A percentile compares a stretch with the other conserved stretches of the same genome.
Conservation (phyloP, 2,329 filamentous ascomycete genomes). For the Nemania serpens region DNA sequence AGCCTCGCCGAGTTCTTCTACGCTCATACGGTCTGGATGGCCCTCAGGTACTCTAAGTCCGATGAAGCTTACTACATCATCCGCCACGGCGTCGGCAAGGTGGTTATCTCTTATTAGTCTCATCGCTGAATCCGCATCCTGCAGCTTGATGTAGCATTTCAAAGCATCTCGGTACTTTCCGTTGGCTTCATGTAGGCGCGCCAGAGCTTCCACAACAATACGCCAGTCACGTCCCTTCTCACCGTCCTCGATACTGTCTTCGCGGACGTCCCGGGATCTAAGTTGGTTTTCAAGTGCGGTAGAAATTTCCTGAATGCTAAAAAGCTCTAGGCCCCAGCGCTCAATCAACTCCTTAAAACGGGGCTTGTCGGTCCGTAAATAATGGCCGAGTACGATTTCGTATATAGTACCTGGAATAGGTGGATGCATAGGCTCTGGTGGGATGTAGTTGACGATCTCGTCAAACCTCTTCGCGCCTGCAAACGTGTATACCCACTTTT, state of each 20-base stretch:
- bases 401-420: conserved; percentile 82
- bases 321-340: conserved; percentile 82
- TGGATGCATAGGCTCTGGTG: conserved; percentile 74
- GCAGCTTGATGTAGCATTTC: conserved; percentile 84
- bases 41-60: conserved; percentile 80
- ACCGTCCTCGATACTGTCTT: conserved; percentile 76
- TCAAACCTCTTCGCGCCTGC: conserved; percentile 84
- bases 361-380: conserved; percentile 76
- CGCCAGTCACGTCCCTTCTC: conserved; percentile 81
- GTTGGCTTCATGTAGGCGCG: conserved; percentile 80
- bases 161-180: conserved; percentile 84
- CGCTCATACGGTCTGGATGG: conserved; percentile 66
- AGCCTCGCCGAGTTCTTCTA: conserved; percentile 74
- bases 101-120: conserved; percentile 83
- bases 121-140: conserved; percentile 91
- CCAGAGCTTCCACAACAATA: conserved; percentile 84
- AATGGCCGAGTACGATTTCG: conserved; percentile 86
- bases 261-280: conserved; percentile 72
- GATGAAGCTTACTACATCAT: conserved; percentile 89
- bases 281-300: conserved; percentile 83
- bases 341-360: conserved; percentile 80
- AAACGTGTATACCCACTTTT: conserved; percentile 95
- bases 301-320: conserved; percentile 76
- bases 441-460: conserved; percentile 85
- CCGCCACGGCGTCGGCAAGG: conserved; percentile 83